A percentile compares a stretch with the other conserved stretches of the same genome.
Evolutionary conservation across 495 filamentous ascomycete genomes (phyloP).

Genomic region (Aspergillus wentii): DNA sequence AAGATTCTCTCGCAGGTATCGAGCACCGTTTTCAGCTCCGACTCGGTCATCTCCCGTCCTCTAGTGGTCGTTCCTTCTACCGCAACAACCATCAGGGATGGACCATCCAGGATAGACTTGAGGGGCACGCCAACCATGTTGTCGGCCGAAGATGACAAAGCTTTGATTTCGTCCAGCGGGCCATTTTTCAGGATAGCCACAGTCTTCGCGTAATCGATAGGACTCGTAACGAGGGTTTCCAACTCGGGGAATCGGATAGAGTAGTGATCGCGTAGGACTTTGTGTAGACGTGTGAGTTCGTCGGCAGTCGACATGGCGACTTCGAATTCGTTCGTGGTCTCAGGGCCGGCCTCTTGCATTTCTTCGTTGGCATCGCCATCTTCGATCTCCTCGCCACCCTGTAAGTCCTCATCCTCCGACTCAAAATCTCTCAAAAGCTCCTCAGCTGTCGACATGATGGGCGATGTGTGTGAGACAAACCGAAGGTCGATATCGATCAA

Average conservation of each 20-base stretch:
- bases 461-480: too few species aligned
- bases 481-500: too few species aligned
- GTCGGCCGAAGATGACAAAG: constrained; percentile 59
- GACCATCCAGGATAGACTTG: constrained; percentile 76
- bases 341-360: constrained; percentile 15
- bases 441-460: constrained; percentile 40
- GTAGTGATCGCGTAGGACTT: constrained; percentile 93
- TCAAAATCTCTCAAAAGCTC: constrained; percentile 44
- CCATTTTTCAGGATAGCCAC: constrained; percentile 92
- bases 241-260: constrained; percentile 90
- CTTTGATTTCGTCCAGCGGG: constrained; percentile 84
- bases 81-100: constrained; percentile 92
- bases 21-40: constrained; percentile 69
- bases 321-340: constrained; percentile 77
- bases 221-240: constrained; percentile 88
- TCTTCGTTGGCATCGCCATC: constrained; percentile 23
- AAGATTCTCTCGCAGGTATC: constrained; percentile 84
- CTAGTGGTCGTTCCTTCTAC: constrained; percentile 88
- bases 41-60: constrained; percentile 67
- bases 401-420: constrained; percentile 27
- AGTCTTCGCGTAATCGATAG: constrained; percentile 92
- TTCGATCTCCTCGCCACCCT: constrained; percentile 16
- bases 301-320: constrained; percentile 87
- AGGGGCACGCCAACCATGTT: constrained; percentile 73
- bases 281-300: constrained; percentile 90